Evolutionary conservation across 1,284 basidiomycete species (phyloP).

Genomic region (Cryptococcus neoformans): DNA sequence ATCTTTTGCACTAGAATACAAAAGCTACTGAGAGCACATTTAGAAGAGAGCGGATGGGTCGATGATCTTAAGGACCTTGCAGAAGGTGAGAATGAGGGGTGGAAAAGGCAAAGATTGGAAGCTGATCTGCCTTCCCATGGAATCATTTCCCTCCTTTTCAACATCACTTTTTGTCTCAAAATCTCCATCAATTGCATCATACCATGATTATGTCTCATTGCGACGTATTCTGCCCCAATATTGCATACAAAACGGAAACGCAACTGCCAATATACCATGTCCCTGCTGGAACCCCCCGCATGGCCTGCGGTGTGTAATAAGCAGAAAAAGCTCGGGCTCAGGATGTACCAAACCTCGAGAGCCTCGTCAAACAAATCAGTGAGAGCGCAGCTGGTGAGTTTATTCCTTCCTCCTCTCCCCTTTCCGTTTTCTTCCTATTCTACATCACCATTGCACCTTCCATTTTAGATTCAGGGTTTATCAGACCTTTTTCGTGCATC

Average conservation of each 20-base stretch:
- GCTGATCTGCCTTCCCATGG: background rate
- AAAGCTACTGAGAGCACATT: constrained; percentile 21
- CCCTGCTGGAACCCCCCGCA: background rate
- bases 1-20: constrained; percentile 27
- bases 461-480: too few species aligned
- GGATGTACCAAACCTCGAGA: constrained; percentile 31
- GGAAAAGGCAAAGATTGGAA: background rate
- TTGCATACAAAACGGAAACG: background rate
- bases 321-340: constrained; percentile 37
- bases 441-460: too few species aligned
- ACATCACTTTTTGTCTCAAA: too few species aligned
- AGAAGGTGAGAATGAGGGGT: constrained; percentile 28
- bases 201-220: too few species aligned
- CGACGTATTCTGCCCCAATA: background rate
- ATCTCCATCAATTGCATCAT: too few species aligned
- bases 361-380: constrained; percentile 30
- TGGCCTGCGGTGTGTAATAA: background rate
- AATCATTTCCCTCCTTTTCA: too few species aligned
- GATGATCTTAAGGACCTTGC: constrained; percentile 47
- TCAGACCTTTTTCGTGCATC: too few species aligned
- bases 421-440: too few species aligned
- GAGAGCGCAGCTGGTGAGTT: constrained; percentile 32
- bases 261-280: too few species aligned
- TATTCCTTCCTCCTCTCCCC: too few species aligned
- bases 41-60: constrained; percentile 40